Evolutionary conservation across 495 filamentous ascomycete genomes (phyloP), one percentile per base, ranked within the genome.

Genomic region (Penicillium angulare): DNA sequence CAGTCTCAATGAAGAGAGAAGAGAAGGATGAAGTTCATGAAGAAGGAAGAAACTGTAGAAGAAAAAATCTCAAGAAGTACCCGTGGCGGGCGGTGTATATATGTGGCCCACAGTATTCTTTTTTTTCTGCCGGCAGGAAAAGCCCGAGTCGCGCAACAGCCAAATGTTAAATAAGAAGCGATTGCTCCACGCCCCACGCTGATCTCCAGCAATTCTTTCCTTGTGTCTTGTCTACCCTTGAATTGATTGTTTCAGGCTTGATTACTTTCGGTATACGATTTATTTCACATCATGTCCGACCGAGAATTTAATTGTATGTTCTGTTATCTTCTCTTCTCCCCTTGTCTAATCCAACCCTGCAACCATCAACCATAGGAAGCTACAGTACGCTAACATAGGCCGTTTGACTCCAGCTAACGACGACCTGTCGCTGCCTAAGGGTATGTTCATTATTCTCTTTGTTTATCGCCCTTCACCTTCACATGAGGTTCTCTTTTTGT

Each of bases 391-490:
- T 64, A 60, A 68, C 54, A 53, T 54, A 27, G 21, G 24, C 33
- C 41, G 22, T 41, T 47, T n/a, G n/a, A n/a, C 29, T 43, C 10
- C 27, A 92, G 89, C 80, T 56, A 91, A 83, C 67, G 93, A 97
- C 63, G 93, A 98, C 62, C 78, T 97, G 59, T 96, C 91, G 43
- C 81, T 98, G 36, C 93, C 93, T 15, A 98, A 98, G 79, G 88
- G 89, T 90, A 39, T 8, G 33, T 21, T 31, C 29, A 26, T 1
- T 24, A 4, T 36, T 23, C 7, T n/a, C 10, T 35, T 21, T 20
- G 35, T 22, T 16, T 23, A n/a, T n/a, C n/a, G n/a, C n/a, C n/a
- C n/a, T n/a, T n/a, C n/a, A n/a, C n/a, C n/a, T n/a, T n/a, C n/a
- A n/a, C n/a, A n/a, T n/a, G n/a, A n/a, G n/a, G n/a, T n/a, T n/a